These are phyloP conservation scores for Allium sativum DNA, from an alignment of 106 monocot genomes.

Conservation along the genomic window DNA sequence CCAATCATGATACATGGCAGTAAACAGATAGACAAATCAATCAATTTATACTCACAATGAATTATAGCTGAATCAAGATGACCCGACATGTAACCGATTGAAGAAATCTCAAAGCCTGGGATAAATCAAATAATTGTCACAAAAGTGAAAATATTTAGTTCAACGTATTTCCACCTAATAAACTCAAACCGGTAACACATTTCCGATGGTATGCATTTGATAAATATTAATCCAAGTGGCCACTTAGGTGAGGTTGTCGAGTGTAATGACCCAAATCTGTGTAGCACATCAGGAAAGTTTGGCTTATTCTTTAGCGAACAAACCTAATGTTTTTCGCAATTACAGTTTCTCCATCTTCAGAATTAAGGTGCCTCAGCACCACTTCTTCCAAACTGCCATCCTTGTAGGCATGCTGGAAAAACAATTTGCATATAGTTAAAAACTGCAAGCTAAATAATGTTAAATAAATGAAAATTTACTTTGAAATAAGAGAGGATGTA, in stretches of 20 bases:
- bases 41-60: slow-evolving; percentile 8
- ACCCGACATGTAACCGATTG: slow-evolving; percentile 42
- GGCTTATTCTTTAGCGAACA: neutral
- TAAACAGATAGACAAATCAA: neutral
- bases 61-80: neutral
- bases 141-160: slow-evolving; percentile 2
- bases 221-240: no score
- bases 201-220: no score
- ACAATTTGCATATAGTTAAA: no score
- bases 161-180: no score
- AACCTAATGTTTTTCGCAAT: slow-evolving; percentile 91
- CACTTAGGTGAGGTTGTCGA: no score
- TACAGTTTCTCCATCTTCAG: slow-evolving; percentile 83
- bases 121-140: slow-evolving; percentile 2
- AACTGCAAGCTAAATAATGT: no score
- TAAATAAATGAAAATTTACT: no score
- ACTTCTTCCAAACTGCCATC: slow-evolving; percentile 94
- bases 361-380: slow-evolving; percentile 70
- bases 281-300: neutral
- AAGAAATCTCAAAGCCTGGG: slow-evolving; percentile 86
- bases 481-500: no score
- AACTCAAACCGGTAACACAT: no score
- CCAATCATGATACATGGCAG: no score
- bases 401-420: slow-evolving; percentile 96
- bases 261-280: neutral